These are phyloP conservation scores for Epichloe festucae DNA, from an alignment of 2,329 filamentous ascomycete species.

Conservation along the genomic window DNA sequence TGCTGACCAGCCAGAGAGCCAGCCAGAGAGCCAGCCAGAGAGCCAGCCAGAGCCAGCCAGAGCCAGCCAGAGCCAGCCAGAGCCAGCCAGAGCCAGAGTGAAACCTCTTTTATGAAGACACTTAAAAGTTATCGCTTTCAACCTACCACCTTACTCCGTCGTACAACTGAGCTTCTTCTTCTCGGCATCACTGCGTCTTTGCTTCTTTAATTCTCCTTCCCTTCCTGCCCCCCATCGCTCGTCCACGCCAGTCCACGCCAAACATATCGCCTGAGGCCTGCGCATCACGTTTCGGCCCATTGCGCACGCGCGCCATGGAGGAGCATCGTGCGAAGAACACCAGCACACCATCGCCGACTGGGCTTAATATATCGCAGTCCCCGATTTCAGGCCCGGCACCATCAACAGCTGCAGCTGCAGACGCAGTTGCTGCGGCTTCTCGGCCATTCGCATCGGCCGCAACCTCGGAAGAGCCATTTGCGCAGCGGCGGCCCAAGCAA, in stretches of 20 bases:
- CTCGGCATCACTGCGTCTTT: too few relatives aligned
- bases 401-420: background rate
- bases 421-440: background rate
- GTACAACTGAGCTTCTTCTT: background rate
- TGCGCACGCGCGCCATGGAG: conserved; percentile 4
- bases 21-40: background rate
- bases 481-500: background rate
- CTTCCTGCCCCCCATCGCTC: background rate
- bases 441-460: background rate
- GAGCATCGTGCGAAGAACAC: conserved; percentile 2
- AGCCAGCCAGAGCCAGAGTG: background rate
- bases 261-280: background rate
- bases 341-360: conserved; percentile 1
- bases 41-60: background rate
- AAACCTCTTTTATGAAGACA: background rate
- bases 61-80: background rate
- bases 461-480: conserved; percentile 1
- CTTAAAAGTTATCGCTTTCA: background rate
- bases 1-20: too few relatives aligned
- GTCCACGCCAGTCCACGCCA: background rate
- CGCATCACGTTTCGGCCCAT: background rate
- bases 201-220: background rate
- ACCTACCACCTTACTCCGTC: background rate
- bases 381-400: background rate
- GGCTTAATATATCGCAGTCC: conserved; percentile 2